Base-by-base conservation (phyloP, 441 rosid genomes). In the Biscutella auriculata region DNA sequence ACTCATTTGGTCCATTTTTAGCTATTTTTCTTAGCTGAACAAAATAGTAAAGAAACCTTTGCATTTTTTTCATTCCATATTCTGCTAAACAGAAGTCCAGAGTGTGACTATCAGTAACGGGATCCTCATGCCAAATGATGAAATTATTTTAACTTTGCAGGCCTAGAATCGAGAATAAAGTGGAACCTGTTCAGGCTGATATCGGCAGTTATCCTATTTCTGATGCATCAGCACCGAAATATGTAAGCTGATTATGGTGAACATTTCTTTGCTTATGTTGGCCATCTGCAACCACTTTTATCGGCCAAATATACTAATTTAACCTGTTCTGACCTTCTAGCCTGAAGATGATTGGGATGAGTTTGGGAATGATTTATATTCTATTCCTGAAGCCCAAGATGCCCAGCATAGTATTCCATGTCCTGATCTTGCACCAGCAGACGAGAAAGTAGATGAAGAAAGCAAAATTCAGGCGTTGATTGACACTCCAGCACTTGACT, bases 301-400 rank as follows among this genome's bases (percentile, higher is more conserved):
- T n/a, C n/a, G n/a, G n/a, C n/a, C n/a, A n/a, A n/a, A n/a, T n/a
- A n/a, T n/a, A 29, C 39, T 57, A 45, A 66, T 21, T 15, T 40
- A 19, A 42, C 21, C 40, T n/a, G 8, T 73, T 49, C 56, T 70
- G 52, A 60, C 44, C 57, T 65, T 69, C 47, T 73, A 87, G 92
- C 74, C 75, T 53, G 95, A 90, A 56, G 97, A 90, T 42, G 99
- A 89, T 56, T 87, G 82, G 83, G 99, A 94, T 78, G 99, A 94
- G 69, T 94, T 94, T 67, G 99, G 99, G 61, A 85, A 74, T 74
- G 99, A 94, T 70, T 77, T 94, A 29, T 94, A 94, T 67, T 81
- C 96, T 13, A 82, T 94, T 65, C 95, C 96, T 41, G 95, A 85
- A 61, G 82, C 60, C 36, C 69, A 72, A 21, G 75, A 79, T 4